Conservation (phyloP, 257 asterid genomes). For the Salvia miltiorrhiza region DNA sequence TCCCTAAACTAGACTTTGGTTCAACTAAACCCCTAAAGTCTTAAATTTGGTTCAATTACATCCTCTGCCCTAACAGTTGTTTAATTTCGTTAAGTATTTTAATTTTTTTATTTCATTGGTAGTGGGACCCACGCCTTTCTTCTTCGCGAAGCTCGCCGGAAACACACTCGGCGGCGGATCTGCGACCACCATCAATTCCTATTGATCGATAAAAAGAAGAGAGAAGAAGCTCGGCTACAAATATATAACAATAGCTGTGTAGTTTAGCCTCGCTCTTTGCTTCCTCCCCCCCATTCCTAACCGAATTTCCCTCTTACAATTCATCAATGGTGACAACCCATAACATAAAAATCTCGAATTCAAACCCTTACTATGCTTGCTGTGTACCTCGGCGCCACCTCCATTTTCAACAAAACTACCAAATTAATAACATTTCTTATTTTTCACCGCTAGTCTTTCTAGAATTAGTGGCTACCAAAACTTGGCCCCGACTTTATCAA, state of each 20-base stretch:
- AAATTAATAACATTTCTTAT: constrained; percentile 11
- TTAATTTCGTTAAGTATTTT: no score
- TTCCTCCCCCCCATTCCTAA: neutral
- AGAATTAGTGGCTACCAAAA: constrained; percentile 23
- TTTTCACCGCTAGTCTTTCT: constrained; percentile 25
- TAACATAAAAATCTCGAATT: constrained; percentile 10
- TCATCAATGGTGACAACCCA: constrained; percentile 52
- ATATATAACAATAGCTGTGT: neutral
- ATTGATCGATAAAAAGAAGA: no score
- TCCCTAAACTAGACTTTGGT: no score
- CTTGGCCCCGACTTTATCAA: constrained; percentile 32
- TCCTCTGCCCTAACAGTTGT: no score
- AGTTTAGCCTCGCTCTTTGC: neutral
- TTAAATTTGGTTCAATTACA: no score
- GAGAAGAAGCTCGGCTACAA: no score
- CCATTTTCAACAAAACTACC: constrained; percentile 24
- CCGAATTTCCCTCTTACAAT: neutral
- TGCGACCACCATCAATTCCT: no score
- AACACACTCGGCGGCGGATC: no score
- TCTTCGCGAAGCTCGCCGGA: no score
- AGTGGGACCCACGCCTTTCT: no score
- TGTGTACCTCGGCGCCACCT: constrained; percentile 11
- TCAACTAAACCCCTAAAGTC: no score
- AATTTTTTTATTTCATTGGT: no score
- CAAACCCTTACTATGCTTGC: constrained; percentile 18